These are phyloP conservation scores for Suillus subluteus DNA, from an alignment of 768 basidiomycete genomes.

Conservation along the genomic window DNA sequence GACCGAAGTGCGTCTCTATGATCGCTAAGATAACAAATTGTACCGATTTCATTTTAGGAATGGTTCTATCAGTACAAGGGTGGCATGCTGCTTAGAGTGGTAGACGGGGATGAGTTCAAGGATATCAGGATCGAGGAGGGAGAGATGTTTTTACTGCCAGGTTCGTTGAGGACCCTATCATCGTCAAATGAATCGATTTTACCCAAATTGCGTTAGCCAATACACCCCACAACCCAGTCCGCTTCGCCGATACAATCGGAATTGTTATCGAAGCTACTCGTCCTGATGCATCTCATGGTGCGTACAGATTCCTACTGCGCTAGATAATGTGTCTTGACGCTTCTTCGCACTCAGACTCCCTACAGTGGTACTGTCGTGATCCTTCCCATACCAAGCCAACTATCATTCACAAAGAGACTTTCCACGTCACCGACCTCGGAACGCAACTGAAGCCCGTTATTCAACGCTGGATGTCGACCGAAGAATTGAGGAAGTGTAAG, in stretches of 20 bases:
- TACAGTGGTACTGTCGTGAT: conserved; percentile 91
- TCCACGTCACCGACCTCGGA: conserved; percentile 90
- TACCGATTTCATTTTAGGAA: conserved; percentile 53
- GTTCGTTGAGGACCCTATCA: conserved; percentile 43
- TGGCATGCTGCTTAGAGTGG: conserved; percentile 85
- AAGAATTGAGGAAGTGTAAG: conserved; percentile 67
- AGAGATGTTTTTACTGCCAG: conserved; percentile 95
- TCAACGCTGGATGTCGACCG: conserved; percentile 75
- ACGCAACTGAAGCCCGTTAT: conserved; percentile 94
- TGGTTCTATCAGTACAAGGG: conserved; percentile 99
- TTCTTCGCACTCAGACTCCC: conserved; percentile 59
- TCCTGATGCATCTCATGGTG: conserved; percentile 76
- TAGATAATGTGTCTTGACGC: conserved; percentile 9
- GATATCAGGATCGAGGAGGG: conserved; percentile 93
- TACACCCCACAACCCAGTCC: conserved; percentile 94
- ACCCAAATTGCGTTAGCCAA: conserved; percentile 59
- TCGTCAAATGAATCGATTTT: background rate
- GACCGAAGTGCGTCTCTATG: conserved; percentile 66
- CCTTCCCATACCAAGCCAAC: conserved; percentile 62
- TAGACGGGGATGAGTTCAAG: conserved; percentile 77
- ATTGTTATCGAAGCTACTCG: conserved; percentile 88
- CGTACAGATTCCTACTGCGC: conserved; percentile 20
- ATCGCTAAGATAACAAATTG: background rate
- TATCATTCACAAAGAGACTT: conserved; percentile 81
- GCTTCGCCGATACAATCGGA: conserved; percentile 89